A percentile compares a stretch with the other conserved stretches of the same genome.
Evolutionary conservation across 1,284 basidiomycete genomes (phyloP).

Genomic region (Trametes sp.): DNA sequence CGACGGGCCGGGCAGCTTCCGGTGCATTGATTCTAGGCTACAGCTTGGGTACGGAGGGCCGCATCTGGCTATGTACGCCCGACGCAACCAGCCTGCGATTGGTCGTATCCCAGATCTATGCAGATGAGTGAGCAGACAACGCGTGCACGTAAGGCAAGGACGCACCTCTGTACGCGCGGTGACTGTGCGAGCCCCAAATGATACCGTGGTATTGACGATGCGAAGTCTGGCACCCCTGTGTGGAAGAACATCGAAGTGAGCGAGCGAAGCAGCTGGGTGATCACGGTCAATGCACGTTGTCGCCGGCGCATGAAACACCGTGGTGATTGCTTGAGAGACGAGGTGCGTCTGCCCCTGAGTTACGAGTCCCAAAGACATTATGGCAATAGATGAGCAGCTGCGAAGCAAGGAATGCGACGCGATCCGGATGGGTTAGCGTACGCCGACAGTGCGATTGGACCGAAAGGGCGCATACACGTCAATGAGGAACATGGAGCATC

Average conservation of each 20-base stretch:
- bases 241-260: too few relatives aligned
- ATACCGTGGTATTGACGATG: conserved; percentile 21
- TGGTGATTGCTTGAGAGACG: conserved; percentile 71
- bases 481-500: conserved; percentile 24
- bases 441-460: too few relatives aligned
- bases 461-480: conserved; percentile 17
- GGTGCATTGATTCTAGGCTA: too few relatives aligned
- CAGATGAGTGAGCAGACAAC: background rate
- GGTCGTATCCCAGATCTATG: conserved; percentile 26
- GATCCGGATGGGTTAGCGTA: too few relatives aligned
- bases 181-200: conserved; percentile 24
- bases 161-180: conserved; percentile 25
- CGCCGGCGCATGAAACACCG: conserved; percentile 70
- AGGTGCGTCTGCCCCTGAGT: conserved; percentile 71
- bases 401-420: background rate
- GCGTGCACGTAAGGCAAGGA: background rate
- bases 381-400: conserved; percentile 68
- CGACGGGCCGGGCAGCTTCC: too few relatives aligned
- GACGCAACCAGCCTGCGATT: conserved; percentile 23
- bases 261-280: background rate
- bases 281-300: conserved; percentile 50
- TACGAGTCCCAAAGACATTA: conserved; percentile 67
- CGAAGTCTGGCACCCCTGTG: conserved; percentile 13
- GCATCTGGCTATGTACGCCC: conserved; percentile 25
- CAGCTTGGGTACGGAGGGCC: conserved; percentile 23